Evolutionary conservation across 345 rosid genomes (phyloP).

Genomic region (Jatropha curcas): DNA sequence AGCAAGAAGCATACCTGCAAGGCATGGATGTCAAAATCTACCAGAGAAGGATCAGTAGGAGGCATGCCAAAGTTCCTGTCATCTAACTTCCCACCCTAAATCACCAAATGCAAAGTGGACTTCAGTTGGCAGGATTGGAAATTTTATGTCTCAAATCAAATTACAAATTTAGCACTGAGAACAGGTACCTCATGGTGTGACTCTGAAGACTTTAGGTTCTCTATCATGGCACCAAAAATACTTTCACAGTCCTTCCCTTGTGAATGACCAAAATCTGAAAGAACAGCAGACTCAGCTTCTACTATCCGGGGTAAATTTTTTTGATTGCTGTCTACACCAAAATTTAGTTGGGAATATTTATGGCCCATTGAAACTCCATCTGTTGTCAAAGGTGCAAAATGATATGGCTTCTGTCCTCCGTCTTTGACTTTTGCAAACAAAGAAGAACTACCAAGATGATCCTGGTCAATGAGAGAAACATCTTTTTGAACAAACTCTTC

Average conservation of each 20-base stretch:
- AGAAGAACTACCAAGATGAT: conserved; percentile 37
- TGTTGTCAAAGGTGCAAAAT: conserved; percentile 38
- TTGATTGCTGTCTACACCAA: conserved; percentile 41
- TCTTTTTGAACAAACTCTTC: conserved; percentile 56
- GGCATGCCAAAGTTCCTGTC: conserved; percentile 53
- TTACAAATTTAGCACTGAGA: conserved; percentile 23
- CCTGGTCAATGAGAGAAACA: conserved; percentile 61
- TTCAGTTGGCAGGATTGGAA: conserved; percentile 12
- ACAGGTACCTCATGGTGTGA: conserved; percentile 59
- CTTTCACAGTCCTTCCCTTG: conserved; percentile 53
- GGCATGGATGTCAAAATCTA: conserved; percentile 56
- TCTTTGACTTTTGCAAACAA: conserved; percentile 30
- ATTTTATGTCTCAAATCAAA: conserved; percentile 26
- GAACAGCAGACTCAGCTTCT: conserved; percentile 31
- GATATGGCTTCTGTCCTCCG: conserved; percentile 38
- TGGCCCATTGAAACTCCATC: conserved; percentile 40
- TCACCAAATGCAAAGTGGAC: conserved; percentile 26
- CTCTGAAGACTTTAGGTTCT: conserved; percentile 52
- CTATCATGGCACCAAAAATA: conserved; percentile 60
- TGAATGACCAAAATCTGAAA: conserved; percentile 32
- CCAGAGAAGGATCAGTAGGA: conserved; percentile 49
- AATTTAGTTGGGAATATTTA: conserved; percentile 41
- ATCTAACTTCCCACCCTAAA: conserved; percentile 60
- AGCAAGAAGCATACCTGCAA: conserved; percentile 64
- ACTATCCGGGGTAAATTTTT: conserved; percentile 32